Conservation (phyloP, 169 alveolate genomes). For the Eimeria acervulina region DNA sequence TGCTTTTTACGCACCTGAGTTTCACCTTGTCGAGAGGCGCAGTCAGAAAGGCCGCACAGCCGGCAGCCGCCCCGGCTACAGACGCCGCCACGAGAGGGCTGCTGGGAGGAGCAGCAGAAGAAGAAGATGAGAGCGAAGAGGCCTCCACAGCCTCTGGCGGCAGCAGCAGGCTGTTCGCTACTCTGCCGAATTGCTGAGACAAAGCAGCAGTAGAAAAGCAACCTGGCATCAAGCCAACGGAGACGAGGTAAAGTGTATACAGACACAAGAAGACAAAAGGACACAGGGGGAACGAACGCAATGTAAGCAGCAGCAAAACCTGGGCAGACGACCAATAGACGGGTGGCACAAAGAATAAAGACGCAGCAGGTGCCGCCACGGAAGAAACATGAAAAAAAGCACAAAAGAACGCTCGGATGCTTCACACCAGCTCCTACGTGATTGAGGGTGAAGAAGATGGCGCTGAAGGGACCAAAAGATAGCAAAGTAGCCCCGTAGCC, state of each 20-base stretch:
- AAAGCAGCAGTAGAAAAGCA: neutral
- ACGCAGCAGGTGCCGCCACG: too few relatives aligned
- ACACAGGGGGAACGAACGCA: too few relatives aligned
- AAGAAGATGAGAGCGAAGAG: neutral
- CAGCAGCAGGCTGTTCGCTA: neutral
- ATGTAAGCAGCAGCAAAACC: neutral
- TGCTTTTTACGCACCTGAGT: slow-evolving; percentile 80
- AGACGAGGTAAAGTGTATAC: neutral
- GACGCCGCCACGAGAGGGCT: slow-evolving; percentile 49
- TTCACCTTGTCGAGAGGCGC: slow-evolving; percentile 82
- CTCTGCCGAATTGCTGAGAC: slow-evolving; percentile 5
- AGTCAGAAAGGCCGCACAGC: slow-evolving; percentile 75
- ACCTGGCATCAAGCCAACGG: neutral
- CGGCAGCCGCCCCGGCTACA: slow-evolving; percentile 81
- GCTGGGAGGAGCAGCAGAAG: neutral
- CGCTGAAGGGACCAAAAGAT: slow-evolving; percentile 87
- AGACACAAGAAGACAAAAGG: neutral
- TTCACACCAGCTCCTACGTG: slow-evolving; percentile 6
- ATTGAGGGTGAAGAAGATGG: slow-evolving; percentile 82
- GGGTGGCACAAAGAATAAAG: neutral
- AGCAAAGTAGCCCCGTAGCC: slow-evolving; percentile 86
- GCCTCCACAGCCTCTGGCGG: neutral
- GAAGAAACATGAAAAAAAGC: neutral
- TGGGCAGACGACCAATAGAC: neutral
- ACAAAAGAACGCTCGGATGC: neutral